Base-by-base conservation (phyloP, 305 asterid species). In the Solanum aculeatissimum region DNA sequence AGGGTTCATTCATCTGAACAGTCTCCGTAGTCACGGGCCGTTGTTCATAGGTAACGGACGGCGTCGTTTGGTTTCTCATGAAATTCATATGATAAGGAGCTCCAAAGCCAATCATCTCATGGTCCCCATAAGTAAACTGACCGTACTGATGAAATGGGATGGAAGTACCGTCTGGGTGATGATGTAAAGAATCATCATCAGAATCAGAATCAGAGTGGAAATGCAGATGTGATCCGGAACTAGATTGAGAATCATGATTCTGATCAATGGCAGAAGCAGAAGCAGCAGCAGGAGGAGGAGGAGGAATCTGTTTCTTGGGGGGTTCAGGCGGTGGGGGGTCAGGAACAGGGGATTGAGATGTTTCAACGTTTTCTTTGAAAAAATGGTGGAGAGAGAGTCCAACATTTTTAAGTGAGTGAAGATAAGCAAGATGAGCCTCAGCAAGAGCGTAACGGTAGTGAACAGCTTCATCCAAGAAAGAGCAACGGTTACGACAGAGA, bases 151-250 rank as follows among this genome's bases (percentile, higher is more conserved):
- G 91, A 49, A 83, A 78, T 83, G 94, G 93, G 0, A 93, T 71
- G 57, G 90, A 66, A 79, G 66, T 87, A 25, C 85, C 86, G 3
- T 87, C 89, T 15, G 58, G 92, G 84, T 65, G 71, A 60, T 83
- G 91, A 81, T 89, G 96, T 77, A 92, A 86, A 25, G 95, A 88
- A 19, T 90, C 96, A 1, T 27, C 65, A 71, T 85, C 95, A 11
- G 86, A 89, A 13, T 89, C 98, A 14, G 91, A 89, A 69, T 90
- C 97, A 7, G 97, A 90, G 80, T 89, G 94, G 58, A 94, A 93
- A 84, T 91, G 88, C 14, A 94, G 93, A 88, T 96, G 99, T 60
- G 98, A 95, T 43, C 94, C 97, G 80, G 97, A 91, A 81, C 90
- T 89, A 12, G 95, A 92, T 23, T 40, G 89, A 51, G 92, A 94